Evolutionary conservation across 1,284 basidiomycete genomes (phyloP).

Genomic region (Naganishia liquefaciens): DNA sequence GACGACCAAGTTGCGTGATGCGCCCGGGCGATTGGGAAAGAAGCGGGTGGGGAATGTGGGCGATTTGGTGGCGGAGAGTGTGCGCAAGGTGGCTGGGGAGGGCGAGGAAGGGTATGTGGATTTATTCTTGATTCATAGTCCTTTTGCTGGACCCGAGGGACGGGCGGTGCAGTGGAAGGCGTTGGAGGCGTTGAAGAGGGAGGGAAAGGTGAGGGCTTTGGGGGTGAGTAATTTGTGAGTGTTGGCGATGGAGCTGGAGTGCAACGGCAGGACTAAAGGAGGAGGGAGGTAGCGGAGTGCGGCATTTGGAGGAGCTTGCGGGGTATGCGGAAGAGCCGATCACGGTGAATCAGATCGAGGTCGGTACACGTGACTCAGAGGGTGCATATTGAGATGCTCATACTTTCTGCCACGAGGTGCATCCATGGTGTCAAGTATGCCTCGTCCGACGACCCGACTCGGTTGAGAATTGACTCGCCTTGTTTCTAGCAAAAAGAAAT

Average conservation of each 20-base stretch:
- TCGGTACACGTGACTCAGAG: constrained; percentile 56
- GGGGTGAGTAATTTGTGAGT: constrained; percentile 77
- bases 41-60: constrained; percentile 10
- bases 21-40: neutral
- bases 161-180: constrained; percentile 44
- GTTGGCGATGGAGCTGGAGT: neutral
- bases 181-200: constrained; percentile 55
- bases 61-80: constrained; percentile 4
- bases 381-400: too few species aligned
- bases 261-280: neutral
- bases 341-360: constrained; percentile 81
- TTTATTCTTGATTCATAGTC: constrained; percentile 69
- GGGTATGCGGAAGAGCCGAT: constrained; percentile 60
- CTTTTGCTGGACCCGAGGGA: constrained; percentile 40
- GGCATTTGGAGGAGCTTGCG: constrained; percentile 75
- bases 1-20: constrained; percentile 18
- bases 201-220: constrained; percentile 69
- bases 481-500: constrained; percentile 75
- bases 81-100: neutral
- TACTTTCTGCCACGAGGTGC: neutral
- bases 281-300: constrained; percentile 62
- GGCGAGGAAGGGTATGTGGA: constrained; percentile 61
- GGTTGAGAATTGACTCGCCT: neutral
- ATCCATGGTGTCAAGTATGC: constrained; percentile 11
- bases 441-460: neutral